phyloP scores from a whole-genome alignment of 1,139 yeast species.

The Petasospora fabianii region DNA sequence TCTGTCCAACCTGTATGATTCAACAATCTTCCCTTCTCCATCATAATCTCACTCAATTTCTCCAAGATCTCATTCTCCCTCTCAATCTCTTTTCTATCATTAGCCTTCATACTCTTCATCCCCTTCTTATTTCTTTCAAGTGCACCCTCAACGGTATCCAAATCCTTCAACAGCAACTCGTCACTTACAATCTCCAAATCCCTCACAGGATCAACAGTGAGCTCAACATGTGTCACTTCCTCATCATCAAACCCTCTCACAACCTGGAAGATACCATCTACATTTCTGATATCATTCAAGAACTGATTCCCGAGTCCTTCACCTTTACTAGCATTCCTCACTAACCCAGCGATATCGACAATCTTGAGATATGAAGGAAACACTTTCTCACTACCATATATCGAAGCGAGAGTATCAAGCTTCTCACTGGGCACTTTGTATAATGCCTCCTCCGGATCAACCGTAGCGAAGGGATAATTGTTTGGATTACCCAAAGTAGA shows the following conservation, averaged over 20 bases:
- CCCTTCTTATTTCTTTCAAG: constrained; percentile 44
- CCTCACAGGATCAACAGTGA: constrained; percentile 58
- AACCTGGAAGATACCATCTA: constrained; percentile 71
- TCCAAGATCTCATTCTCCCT: constrained; percentile 46
- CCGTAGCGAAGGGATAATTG: constrained; percentile 96
- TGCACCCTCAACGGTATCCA: constrained; percentile 59
- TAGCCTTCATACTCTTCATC: constrained; percentile 37
- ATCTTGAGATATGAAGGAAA: constrained; percentile 57
- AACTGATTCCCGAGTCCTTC: constrained; percentile 77
- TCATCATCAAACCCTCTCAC: constrained; percentile 64
- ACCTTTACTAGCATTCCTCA: constrained; percentile 71
- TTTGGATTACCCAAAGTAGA: constrained; percentile 98
- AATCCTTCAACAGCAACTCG: constrained; percentile 67
- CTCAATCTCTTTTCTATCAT: constrained; percentile 34
- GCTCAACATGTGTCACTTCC: constrained; percentile 71
- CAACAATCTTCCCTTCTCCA: constrained; percentile 53
- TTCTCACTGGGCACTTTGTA: constrained; percentile 52
- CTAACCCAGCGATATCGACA: constrained; percentile 72
- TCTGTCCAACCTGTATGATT: constrained; percentile 45
- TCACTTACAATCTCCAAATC: constrained; percentile 68
- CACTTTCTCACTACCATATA: constrained; percentile 50
- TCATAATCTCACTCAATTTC: constrained; percentile 45
- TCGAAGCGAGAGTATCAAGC: constrained; percentile 40
- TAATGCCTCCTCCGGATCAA: constrained; percentile 69
- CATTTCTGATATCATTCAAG: constrained; percentile 64